Evolutionary conservation across 345 rosid genomes (phyloP), one percentile per base, ranked within the genome.

Genomic region (Brassica carinata): DNA sequence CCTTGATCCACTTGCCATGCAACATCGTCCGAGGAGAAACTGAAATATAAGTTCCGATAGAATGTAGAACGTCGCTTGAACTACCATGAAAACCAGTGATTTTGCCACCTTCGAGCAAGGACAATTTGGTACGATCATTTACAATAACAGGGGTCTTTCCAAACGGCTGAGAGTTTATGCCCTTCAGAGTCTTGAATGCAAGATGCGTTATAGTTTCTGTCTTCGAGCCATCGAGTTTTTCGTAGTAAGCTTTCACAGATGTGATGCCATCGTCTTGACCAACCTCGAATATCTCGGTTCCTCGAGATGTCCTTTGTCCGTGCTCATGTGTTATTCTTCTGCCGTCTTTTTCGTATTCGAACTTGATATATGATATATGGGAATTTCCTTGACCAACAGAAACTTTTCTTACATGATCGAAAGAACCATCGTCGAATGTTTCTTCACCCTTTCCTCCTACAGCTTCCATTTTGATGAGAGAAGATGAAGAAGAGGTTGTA

Each of bases 41-140:
- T 4, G 17, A 48, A 13, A 48, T 14, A 53, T 78, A 72, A 34
- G 76, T 76, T 19, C 81, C 76, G 0, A 77, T 10, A 64, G 76
- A 78, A 36, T 78, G 72, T 34, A 78, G 69, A 53, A 64, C 19
- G 6, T 72, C 45, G 57, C 61, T 38, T 1, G 71, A 63, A 7
- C 43, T 71, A 23, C 81, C 77, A 72, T 78, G 76, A 2, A 78
- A 78, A 0, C 77, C 72, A 2, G 19, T 55, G 65, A 78, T 71
- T 34, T 71, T 61, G n/a, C 65, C 65, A 14, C 33, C 65, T 61
- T 61, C 65, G 14, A 61, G n/a, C 30, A 59, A 58, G 9, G 27
- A 59, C 64, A 19, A 19, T 59, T 59, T 26, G 3, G 14, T 59
- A 10, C 13, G 14, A 4, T 43, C 51, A 2, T 43, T 43, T 43